Evolutionary conservation across 345 rosid species (phyloP).

Genomic region (Hibiscus tridactylites): DNA sequence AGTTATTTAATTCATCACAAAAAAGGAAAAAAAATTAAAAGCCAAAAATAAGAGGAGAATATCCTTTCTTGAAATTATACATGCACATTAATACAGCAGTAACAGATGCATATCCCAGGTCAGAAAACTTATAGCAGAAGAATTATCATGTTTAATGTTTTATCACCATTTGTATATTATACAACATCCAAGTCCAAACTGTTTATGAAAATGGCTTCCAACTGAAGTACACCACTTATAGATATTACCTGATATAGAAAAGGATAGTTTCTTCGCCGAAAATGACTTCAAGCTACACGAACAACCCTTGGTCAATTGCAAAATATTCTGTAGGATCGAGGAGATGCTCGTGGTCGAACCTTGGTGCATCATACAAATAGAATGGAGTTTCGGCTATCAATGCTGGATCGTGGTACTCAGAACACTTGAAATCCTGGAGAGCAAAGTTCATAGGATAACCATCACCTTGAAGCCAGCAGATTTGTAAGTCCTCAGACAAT

Average conservation of each 20-base stretch:
- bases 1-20: neutral
- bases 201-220: neutral
- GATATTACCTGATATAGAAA: neutral
- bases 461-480: neutral
- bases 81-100: neutral
- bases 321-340: neutral
- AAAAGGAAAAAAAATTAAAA: too few relatives aligned
- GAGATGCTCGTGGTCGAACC: neutral
- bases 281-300: neutral
- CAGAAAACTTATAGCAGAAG: neutral
- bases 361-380: neutral
- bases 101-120: neutral
- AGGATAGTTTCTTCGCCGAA: neutral
- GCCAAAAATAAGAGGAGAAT: neutral
- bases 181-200: neutral
- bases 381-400: neutral
- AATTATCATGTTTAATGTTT: neutral
- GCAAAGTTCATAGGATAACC: neutral
- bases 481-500: neutral
- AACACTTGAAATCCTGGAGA: neutral
- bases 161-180: neutral
- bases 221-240: neutral
- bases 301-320: neutral
- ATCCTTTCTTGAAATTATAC: neutral
- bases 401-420: neutral